Percentiles rank a stretch among this genome's conserved stretches.
Conservation (phyloP, 1,284 basidiomycete genomes). For the Porodaedalea pini region DNA sequence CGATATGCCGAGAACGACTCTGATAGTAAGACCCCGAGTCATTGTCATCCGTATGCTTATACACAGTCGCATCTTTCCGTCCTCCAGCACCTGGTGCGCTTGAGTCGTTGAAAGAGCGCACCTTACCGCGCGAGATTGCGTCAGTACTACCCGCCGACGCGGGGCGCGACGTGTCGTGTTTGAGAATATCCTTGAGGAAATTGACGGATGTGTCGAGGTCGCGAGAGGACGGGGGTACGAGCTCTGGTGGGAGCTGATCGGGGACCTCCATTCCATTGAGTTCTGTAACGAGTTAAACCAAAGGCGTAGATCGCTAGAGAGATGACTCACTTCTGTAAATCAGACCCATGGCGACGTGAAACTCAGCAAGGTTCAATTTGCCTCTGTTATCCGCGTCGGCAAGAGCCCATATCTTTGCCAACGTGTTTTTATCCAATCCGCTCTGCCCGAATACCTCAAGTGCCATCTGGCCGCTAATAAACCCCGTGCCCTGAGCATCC, state of each 20-base stretch:
- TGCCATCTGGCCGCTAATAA: constrained; percentile 85
- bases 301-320: background rate
- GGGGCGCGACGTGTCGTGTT: constrained; percentile 74
- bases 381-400: constrained; percentile 90
- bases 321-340: constrained; percentile 84
- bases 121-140: constrained; percentile 55
- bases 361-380: constrained; percentile 93
- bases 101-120: constrained; percentile 66
- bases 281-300: constrained; percentile 42
- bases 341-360: constrained; percentile 98
- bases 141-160: constrained; percentile 49
- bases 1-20: constrained; percentile 84
- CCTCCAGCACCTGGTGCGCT: constrained; percentile 51
- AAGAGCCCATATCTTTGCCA: constrained; percentile 93
- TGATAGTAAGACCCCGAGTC: constrained; percentile 74
- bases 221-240: constrained; percentile 88
- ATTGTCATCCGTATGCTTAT: constrained; percentile 72
- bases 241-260: constrained; percentile 81
- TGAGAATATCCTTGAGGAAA: constrained; percentile 86
- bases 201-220: constrained; percentile 92
- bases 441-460: constrained; percentile 95
- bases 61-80: constrained; percentile 87
- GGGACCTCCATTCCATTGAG: constrained; percentile 93
- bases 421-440: constrained; percentile 83
- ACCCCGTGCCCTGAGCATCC: constrained; percentile 83